These are phyloP conservation scores for Pseudozyma sp. DNA, from an alignment of 1,284 basidiomycete species.

Conservation along the genomic window DNA sequence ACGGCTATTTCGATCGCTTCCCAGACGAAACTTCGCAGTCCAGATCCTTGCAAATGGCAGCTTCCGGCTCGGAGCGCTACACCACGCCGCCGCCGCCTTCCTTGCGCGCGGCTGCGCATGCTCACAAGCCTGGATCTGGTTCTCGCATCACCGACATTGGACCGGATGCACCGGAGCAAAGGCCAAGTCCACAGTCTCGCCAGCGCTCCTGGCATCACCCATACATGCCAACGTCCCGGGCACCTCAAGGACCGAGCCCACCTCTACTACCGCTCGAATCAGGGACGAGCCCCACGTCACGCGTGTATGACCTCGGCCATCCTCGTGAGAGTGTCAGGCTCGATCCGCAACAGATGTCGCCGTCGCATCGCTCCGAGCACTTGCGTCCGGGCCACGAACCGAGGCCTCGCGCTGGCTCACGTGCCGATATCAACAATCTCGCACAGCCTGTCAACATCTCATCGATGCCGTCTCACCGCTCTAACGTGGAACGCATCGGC, in stretches of 20 bases:
- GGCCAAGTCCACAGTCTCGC: slow-evolving; percentile 33
- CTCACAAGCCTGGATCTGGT: background rate
- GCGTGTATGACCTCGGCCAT: slow-evolving; percentile 18
- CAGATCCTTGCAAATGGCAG: slow-evolving; percentile 13
- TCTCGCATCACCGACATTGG: slow-evolving; percentile 4
- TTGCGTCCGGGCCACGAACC: slow-evolving; percentile 15
- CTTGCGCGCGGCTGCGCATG: slow-evolving; percentile 5
- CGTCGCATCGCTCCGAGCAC: slow-evolving; percentile 19
- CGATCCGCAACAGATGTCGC: slow-evolving; percentile 17
- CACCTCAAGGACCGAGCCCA: slow-evolving; percentile 22
- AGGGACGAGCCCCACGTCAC: slow-evolving; percentile 6
- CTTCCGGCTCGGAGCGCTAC: slow-evolving; percentile 27
- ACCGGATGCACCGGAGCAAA: slow-evolving; percentile 18
- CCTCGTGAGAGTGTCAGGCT: background rate
- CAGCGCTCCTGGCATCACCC: slow-evolving; percentile 52
- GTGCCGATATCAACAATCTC: slow-evolving; percentile 7
- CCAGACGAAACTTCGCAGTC: background rate
- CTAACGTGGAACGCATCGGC: slow-evolving; percentile 22
- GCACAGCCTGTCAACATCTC: slow-evolving; percentile 36
- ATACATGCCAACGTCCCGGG: slow-evolving; percentile 22
- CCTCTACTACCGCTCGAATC: slow-evolving; percentile 16
- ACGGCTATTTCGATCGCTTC: background rate
- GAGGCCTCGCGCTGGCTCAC: slow-evolving; percentile 18
- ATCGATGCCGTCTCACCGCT: slow-evolving; percentile 14
- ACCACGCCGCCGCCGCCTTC: slow-evolving; percentile 17